These are phyloP conservation scores for Inga leiocalycina DNA, from an alignment of 306 rosid genomes.

Conservation along the genomic window DNA sequence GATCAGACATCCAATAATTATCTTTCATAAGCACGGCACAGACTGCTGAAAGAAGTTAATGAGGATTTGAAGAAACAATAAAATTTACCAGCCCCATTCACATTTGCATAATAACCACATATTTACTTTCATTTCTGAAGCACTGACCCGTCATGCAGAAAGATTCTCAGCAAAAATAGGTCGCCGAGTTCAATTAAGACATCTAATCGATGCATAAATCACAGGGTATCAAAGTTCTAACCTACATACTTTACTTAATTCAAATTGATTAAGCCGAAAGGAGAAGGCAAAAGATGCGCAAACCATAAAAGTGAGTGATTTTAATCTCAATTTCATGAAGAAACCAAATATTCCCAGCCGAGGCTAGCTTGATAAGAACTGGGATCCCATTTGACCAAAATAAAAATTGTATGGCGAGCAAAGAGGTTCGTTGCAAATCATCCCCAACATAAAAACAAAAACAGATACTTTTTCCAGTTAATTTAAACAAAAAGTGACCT, in stretches of 20 bases:
- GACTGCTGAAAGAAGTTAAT: background rate
- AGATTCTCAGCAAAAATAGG: conserved; percentile 20
- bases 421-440: background rate
- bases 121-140: background rate
- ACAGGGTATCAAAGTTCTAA: background rate
- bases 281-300: background rate
- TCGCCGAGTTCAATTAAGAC: background rate
- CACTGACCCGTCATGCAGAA: background rate
- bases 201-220: background rate
- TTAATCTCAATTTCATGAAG: background rate
- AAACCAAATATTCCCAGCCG: conserved; percentile 23
- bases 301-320: background rate
- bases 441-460: background rate
- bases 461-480: background rate
- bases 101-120: background rate
- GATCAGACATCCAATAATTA: background rate
- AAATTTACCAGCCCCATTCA: background rate
- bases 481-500: background rate
- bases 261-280: conserved; percentile 19
- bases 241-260: background rate
- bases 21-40: background rate
- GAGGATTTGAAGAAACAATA: background rate
- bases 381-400: background rate
- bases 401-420: conserved; percentile 18
- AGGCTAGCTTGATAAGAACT: conserved; percentile 13